Percentiles rank a stretch among this genome's conserved stretches.
phyloP scores from a whole-genome alignment of 192 early-diverging fungal genomes.

The Linnemannia zychae region DNA sequence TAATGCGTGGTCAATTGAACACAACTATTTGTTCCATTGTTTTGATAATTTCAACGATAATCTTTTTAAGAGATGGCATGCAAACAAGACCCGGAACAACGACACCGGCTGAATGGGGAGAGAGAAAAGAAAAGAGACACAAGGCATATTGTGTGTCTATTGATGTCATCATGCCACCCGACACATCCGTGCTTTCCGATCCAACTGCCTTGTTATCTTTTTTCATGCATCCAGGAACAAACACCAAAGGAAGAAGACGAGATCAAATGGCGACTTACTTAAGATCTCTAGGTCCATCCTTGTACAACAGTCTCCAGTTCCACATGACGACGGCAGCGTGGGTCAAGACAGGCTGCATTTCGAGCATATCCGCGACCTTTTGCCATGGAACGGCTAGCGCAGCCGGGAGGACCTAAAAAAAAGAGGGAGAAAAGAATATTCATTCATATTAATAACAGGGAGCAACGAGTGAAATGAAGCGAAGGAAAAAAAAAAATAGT shows the following conservation, averaged over 20 bases:
- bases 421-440: background rate
- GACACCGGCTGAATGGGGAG: background rate
- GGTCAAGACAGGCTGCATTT: slow-evolving; percentile 88
- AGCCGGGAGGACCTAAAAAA: slow-evolving; percentile 75
- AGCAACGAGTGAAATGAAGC: background rate
- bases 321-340: slow-evolving; percentile 91
- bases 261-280: slow-evolving; percentile 59
- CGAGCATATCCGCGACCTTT: slow-evolving; percentile 76
- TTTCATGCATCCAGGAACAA: background rate
- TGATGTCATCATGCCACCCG: background rate
- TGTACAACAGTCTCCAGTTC: slow-evolving; percentile 94
- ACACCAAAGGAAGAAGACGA: background rate
- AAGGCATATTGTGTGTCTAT: background rate
- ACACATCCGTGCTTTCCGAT: slow-evolving; percentile 2
- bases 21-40: slow-evolving; percentile 13
- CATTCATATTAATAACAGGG: background rate
- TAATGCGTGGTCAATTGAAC: background rate
- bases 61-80: background rate
- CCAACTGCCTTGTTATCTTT: background rate
- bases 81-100: background rate
- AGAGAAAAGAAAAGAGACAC: background rate
- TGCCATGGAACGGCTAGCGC: slow-evolving; percentile 90
- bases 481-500: background rate
- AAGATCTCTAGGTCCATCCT: slow-evolving; percentile 79
- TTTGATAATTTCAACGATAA: slow-evolving; percentile 6